phyloP scores from a whole-genome alignment of 108 stramenopile species.

The Conticribra guillardii region DNA sequence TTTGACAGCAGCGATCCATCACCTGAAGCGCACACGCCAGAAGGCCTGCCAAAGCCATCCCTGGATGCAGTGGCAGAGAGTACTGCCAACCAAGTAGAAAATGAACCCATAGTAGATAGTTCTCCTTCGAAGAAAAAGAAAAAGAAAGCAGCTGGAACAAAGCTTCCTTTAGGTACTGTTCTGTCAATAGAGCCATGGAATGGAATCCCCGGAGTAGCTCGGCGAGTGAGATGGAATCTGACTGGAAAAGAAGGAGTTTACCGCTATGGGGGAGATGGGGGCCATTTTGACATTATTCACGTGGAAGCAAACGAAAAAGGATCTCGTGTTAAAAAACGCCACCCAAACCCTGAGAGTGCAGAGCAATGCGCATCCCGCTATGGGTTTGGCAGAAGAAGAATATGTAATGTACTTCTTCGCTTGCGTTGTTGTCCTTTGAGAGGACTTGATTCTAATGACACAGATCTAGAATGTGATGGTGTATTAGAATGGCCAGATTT shows the following conservation, averaged over 20 bases:
- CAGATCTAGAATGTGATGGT: conserved; percentile 50
- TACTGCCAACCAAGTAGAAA: background rate
- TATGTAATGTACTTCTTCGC: conserved; percentile 67
- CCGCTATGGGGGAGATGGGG: conserved; percentile 90
- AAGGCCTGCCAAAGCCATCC: conserved; percentile 2
- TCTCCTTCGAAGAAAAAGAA: conserved; percentile 45
- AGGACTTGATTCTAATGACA: conserved; percentile 3
- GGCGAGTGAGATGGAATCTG: conserved; percentile 80
- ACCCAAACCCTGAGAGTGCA: conserved; percentile 76
- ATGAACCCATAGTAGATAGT: conserved; percentile 15
- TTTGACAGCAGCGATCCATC: conserved; percentile 35
- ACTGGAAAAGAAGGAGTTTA: conserved; percentile 84
- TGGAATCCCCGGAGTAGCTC: conserved; percentile 72
- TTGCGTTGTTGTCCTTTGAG: conserved; percentile 23
- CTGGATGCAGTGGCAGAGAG: conserved; percentile 2
- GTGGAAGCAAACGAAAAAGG: conserved; percentile 79
- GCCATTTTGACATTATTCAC: conserved; percentile 82
- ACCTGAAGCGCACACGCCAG: conserved; percentile 34
- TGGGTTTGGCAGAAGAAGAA: conserved; percentile 73
- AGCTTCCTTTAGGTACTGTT: conserved; percentile 85
- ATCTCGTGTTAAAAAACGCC: conserved; percentile 71
- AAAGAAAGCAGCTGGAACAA: conserved; percentile 67
- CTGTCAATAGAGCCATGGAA: conserved; percentile 78
- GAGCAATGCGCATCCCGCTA: conserved; percentile 85
- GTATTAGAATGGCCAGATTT: conserved; percentile 90